These are phyloP conservation scores for Thermothelomyces thermophilus DNA, from an alignment of 2,329 filamentous ascomycete genomes.

Conservation along the genomic window DNA sequence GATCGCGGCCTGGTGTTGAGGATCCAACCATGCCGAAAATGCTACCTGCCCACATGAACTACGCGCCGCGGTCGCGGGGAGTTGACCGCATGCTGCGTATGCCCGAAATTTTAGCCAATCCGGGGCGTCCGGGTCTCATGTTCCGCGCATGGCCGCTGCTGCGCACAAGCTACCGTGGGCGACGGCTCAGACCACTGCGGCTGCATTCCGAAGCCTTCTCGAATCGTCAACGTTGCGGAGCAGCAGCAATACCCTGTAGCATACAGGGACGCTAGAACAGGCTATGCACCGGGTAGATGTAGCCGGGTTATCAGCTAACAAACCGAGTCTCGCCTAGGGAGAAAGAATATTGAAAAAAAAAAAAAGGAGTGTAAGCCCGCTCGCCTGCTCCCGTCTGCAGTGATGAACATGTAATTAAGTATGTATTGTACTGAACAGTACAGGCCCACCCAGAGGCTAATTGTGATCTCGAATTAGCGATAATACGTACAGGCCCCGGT, in stretches of 20 bases:
- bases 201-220: background rate
- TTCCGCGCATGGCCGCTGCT: background rate
- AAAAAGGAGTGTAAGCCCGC: background rate
- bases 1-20: constrained; percentile 6
- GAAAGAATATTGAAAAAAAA: no score
- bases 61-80: background rate
- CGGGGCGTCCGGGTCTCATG: background rate
- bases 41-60: background rate
- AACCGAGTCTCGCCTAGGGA: background rate
- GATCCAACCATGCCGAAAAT: constrained; percentile 4
- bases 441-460: no score
- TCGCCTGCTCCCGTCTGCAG: background rate
- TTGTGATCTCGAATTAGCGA: no score
- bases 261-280: constrained; percentile 1
- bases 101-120: constrained; percentile 1
- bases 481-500: background rate
- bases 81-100: background rate
- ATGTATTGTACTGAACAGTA: no score
- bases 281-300: background rate
- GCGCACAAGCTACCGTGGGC: background rate
- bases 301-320: background rate
- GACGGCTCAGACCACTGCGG: background rate
- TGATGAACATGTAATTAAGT: no score
- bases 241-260: background rate
- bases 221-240: background rate